Base-by-base conservation (phyloP, 2,329 filamentous ascomycete genomes). In the Pochonia chlamydosporia region DNA sequence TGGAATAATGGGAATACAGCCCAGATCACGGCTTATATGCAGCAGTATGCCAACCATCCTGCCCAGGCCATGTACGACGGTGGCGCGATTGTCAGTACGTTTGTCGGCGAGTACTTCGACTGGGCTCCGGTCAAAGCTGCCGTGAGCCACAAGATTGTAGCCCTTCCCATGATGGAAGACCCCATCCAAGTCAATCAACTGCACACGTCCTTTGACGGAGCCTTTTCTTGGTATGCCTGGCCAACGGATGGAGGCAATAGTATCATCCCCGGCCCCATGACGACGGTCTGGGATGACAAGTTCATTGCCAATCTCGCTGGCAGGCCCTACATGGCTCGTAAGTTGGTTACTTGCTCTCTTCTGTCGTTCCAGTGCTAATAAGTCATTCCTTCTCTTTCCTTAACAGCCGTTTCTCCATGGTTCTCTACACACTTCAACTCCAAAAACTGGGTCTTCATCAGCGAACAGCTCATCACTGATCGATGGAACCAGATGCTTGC, bases 361-460 rank as follows among this genome's bases (percentile, higher is more conserved):
- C n/a, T n/a, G n/a, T n/a, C n/a, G n/a, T n/a, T n/a, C n/a, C n/a
- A n/a, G 57, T 11, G 6, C 14, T 28, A 23, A 10, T 14, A 11
- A 11, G 11, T 43, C 7, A 7, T 8, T 18, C 14, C 26, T 20
- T 10, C 41, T 8, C 25, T 36, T n/a, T 37, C 24, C 30, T 2
- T 10, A 11, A n/a, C n/a, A 56, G 55, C 55, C 9, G 52, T 56
- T 3, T 56, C 54, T 5, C 54, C 55, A 2, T 57, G 55, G 55
- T 57, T 57, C 37, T 57, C 49, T 20, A 56, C 55, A 3, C 55
- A 57, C 40, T 57, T 54, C 49, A 54, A 55, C 41, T 51, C 47
- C 7, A 57, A 57, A 43, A 55, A 57, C 23, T 56, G 55, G 55
- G 54, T 52, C 5, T 57, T 57, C 16, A 54, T 57, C 44, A 43